Evolutionary conservation across 2,329 filamentous ascomycete species (phyloP).

Genomic region (Endothia cerciana): DNA sequence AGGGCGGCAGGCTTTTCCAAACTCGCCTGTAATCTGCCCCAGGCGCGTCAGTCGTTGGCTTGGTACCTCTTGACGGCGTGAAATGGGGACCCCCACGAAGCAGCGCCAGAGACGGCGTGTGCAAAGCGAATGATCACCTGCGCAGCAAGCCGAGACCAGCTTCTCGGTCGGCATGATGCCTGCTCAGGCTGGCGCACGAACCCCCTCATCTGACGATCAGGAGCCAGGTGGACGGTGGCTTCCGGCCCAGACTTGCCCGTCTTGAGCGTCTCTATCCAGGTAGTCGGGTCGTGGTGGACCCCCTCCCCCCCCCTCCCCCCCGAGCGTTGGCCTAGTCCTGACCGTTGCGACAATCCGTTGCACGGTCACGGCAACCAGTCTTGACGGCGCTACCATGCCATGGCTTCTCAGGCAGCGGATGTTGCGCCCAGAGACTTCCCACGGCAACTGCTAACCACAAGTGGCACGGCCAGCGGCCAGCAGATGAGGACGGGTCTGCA

Average conservation of each 20-base stretch:
- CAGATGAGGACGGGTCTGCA: background rate
- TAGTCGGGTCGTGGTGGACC: constrained; percentile 21
- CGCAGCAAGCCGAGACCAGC: background rate
- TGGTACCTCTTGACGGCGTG: background rate
- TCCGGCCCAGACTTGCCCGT: constrained; percentile 16
- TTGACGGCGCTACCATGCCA: constrained; percentile 1
- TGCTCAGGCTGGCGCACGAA: constrained; percentile 2
- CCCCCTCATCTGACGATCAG: constrained; percentile 2
- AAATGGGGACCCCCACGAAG: background rate
- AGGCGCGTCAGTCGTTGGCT: no score
- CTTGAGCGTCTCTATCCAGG: constrained; percentile 21
- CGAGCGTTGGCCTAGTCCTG: constrained; percentile 4
- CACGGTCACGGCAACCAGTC: constrained; percentile 10
- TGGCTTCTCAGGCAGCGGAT: background rate
- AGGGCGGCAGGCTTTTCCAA: background rate
- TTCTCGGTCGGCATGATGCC: background rate
- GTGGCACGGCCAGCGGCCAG: background rate
- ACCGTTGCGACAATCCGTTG: constrained; percentile 1
- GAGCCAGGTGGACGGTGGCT: constrained; percentile 1
- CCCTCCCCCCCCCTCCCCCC: no score
- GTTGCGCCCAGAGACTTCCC: background rate
- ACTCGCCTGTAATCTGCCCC: no score
- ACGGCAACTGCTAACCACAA: background rate
- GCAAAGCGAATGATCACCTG: background rate
- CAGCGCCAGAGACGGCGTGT: background rate